These are phyloP conservation scores for Vigna nakashimae DNA, from an alignment of 306 rosid genomes.

Conservation along the genomic window DNA sequence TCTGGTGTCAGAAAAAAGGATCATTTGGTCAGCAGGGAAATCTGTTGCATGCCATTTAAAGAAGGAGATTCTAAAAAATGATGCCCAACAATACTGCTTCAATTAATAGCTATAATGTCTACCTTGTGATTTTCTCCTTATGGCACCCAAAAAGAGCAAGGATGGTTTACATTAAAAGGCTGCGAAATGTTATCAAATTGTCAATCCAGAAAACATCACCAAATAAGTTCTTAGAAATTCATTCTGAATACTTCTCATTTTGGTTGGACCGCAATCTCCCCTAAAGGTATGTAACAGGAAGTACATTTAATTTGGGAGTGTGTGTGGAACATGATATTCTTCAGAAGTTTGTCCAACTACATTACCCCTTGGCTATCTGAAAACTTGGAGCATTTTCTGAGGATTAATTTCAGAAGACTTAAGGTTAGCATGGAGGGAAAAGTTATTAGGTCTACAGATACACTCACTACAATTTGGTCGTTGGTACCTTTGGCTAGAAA, in stretches of 20 bases:
- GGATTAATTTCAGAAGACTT: neutral
- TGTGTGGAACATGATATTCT: slow-evolving; percentile 8
- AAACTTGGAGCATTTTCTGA: neutral
- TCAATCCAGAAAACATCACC: neutral
- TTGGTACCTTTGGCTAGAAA: neutral
- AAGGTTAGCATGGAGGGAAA: neutral
- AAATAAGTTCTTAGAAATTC: neutral
- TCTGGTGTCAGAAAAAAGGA: slow-evolving; percentile 15
- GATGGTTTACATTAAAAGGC: neutral
- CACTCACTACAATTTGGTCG: neutral
- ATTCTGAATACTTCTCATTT: slow-evolving; percentile 7
- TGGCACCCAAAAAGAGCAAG: neutral
- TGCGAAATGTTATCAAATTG: neutral
- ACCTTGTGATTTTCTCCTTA: neutral
- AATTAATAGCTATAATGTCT: neutral
- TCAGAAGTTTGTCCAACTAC: slow-evolving; percentile 15
- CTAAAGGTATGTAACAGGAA: slow-evolving; percentile 1
- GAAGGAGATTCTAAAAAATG: too few species aligned
- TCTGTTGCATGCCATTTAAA: neutral
- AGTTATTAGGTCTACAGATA: neutral
- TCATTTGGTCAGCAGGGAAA: slow-evolving; percentile 12
- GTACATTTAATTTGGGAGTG: neutral
- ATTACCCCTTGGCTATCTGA: neutral
- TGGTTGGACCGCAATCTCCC: neutral
- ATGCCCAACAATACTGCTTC: neutral